Evolutionary conservation across 106 monocot species (phyloP), one percentile per base, ranked within the genome.

Genomic region (Chionographis japonica): DNA sequence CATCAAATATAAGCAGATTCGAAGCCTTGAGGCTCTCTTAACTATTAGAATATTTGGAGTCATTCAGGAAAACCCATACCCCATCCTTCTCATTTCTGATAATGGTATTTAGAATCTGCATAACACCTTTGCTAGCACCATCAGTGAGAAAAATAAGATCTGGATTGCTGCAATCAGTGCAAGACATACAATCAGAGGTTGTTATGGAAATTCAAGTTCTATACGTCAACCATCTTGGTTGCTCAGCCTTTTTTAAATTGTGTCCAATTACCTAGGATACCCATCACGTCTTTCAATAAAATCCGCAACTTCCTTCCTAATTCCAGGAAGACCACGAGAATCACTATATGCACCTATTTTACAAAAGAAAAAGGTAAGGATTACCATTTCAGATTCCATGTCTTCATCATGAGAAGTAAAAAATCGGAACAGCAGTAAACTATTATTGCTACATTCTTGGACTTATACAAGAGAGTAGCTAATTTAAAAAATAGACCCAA

Each of bases 101-200:
- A 58, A 93, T 61, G 20, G 88, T 71, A 60, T 98, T 87, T 43
- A 98, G 75, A 1, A 90, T 88, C 67, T 98, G 98, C 98, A 98
- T 90, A 20, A 98, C 93, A 68, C 93, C 98, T 88, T 98, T 98
- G 81, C 98, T 98, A 16, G 98, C 98, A 58, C 98, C 98, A 79
- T 93, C 98, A 63, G 98, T 93, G 35, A 98, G 87, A 81, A 79
- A 98, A 77, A 98, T 86, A 72, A 93, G 87, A 36, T 93, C 98
- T 38, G 98, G 92, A 78, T 98, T 81, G 67, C 98, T 98, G 87
- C 54, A 82, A 37, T 36, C 51, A 73, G 20, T 50, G 63, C n/a
- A 70, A 51, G n/a, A 13, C n/a, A 59, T 54, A 69, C 13, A 49
- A 72, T 11, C 78, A 56, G 18, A n/a, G 13, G 27, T 0, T 11